Evolutionary conservation across 345 rosid genomes (phyloP), one percentile per base, ranked within the genome.

Genomic region (Mallotus nudiflorus): DNA sequence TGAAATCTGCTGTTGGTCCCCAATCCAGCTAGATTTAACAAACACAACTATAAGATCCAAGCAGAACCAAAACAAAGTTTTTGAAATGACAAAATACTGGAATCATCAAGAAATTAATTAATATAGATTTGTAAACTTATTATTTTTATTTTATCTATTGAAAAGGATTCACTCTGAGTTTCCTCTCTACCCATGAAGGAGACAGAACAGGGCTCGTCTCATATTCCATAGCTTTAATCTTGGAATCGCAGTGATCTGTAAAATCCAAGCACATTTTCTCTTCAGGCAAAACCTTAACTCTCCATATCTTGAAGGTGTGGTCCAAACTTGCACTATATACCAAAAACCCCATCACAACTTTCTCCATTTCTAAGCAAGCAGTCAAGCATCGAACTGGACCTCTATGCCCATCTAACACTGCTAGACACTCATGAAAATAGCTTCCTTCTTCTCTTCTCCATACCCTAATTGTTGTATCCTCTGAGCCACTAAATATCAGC

Each of bases 391-490:
- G 66, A 4, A 82, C 85, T 0, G 86, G 88, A 9, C 88, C 88
- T 69, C 84, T 58, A 27, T 84, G 83, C 13, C 85, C 88, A 50
- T 86, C 85, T 57, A 84, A 51, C 6, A 84, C 85, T 0, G 82
- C 86, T 27, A 86, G 28, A 55, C 86, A 86, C 37, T 82, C 88
- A 68, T 82, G 90, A 16, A 81, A 79, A 52, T 76, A 82, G 22
- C 88, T 81, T 31, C 88, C 88, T 72, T 84, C 86, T 61, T 82
- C 84, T 59, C 88, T 79, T 67, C 76, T 82, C 87, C 90, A 86
- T 12, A 86, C 77, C 82, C 83, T 77, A 20, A 84, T 86, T 28
- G 85, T 84, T 6, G 84, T 84, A 27, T 84, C 90, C 79, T 82
- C 88, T 0, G 85, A 86, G 0, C 85, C 85, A 14, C 84, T 86